Conservation (phyloP, 805 yeast genomes). For the Candida krabiensis region DNA sequence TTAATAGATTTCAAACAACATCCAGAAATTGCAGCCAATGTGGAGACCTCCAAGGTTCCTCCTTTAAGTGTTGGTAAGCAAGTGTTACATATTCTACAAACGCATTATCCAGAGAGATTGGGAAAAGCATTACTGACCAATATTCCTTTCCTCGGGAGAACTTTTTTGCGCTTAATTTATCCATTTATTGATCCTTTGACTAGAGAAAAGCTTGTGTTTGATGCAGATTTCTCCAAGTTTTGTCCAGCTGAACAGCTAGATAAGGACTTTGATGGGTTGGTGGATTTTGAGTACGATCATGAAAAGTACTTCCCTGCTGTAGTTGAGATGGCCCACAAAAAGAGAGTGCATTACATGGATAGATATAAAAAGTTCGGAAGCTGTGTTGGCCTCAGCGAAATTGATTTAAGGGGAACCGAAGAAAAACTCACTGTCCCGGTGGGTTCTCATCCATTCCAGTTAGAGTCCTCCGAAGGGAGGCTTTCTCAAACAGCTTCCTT, state of each 20-base stretch:
- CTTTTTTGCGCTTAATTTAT: slow-evolving; percentile 84
- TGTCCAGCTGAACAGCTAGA: slow-evolving; percentile 84
- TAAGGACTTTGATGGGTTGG: slow-evolving; percentile 78
- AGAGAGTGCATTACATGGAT: slow-evolving; percentile 60
- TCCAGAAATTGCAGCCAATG: slow-evolving; percentile 51
- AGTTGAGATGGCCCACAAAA: slow-evolving; percentile 56
- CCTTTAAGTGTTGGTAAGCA: slow-evolving; percentile 86
- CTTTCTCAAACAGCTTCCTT: background rate
- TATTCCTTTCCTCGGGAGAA: slow-evolving; percentile 93
- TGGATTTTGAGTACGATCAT: slow-evolving; percentile 83
- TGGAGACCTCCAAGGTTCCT: slow-evolving; percentile 71
- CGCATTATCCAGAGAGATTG: slow-evolving; percentile 95
- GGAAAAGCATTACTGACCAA: slow-evolving; percentile 91
- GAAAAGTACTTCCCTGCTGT: slow-evolving; percentile 75
- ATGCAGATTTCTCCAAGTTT: slow-evolving; percentile 81
- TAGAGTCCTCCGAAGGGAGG: background rate
- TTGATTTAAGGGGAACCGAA: slow-evolving; percentile 58
- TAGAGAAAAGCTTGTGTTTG: slow-evolving; percentile 87
- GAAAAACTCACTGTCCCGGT: slow-evolving; percentile 29
- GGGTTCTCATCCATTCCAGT: slow-evolving; percentile 29
- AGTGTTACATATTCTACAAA: slow-evolving; percentile 89
- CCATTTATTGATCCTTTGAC: slow-evolving; percentile 98
- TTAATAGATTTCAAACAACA: slow-evolving; percentile 90
- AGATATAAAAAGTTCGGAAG: slow-evolving; percentile 74
- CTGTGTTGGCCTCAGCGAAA: slow-evolving; percentile 77